phyloP scores from a whole-genome alignment of 176 grass and related monocot species.

The Typha latifolia region DNA sequence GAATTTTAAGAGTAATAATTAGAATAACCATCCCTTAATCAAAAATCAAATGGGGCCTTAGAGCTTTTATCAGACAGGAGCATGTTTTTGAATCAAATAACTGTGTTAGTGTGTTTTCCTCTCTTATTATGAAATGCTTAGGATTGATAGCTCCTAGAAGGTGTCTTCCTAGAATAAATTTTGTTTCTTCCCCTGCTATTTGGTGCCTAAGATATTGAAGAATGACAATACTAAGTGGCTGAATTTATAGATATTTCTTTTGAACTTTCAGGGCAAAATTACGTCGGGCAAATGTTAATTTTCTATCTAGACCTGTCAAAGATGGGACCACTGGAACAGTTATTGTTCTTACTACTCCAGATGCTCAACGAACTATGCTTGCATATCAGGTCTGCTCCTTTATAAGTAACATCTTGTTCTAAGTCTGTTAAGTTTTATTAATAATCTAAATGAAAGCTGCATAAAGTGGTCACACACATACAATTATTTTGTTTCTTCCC shows the following conservation, averaged over 20 bases:
- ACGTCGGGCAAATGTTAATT: conserved; percentile 73
- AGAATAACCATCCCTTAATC: no score
- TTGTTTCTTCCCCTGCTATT: background rate
- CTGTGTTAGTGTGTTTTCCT: no score
- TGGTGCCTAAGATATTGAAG: no score
- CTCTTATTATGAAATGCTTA: no score
- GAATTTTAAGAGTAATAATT: no score
- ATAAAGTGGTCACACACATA: background rate
- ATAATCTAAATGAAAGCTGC: background rate
- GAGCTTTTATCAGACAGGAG: no score
- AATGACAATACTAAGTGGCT: no score
- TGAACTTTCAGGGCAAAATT: conserved; percentile 47
- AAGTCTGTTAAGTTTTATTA: background rate
- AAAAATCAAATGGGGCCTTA: no score
- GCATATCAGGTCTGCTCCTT: conserved; percentile 66
- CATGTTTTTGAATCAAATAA: no score
- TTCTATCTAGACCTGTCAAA: conserved; percentile 74
- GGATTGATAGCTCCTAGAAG: no score
- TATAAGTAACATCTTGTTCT: background rate
- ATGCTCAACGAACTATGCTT: conserved; percentile 94
- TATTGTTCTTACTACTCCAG: conserved; percentile 92
- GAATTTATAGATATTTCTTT: background rate
- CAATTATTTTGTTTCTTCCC: no score
- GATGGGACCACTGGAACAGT: conserved; percentile 85
- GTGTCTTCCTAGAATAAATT: no score